These are phyloP conservation scores for Boletus speciosus DNA, from an alignment of 768 basidiomycete species.

Conservation along the genomic window DNA sequence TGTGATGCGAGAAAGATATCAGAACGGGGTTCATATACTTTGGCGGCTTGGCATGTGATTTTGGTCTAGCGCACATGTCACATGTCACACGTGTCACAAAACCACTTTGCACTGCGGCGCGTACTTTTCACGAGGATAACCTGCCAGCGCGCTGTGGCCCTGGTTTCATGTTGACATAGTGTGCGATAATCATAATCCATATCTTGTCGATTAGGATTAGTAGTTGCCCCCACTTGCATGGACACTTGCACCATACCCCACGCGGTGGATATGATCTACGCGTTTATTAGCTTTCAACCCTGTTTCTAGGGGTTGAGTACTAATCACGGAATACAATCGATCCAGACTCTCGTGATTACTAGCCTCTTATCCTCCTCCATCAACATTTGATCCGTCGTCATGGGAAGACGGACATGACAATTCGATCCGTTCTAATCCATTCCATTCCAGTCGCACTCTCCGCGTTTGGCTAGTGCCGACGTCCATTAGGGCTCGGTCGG, in stretches of 20 bases:
- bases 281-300: background rate
- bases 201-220: background rate
- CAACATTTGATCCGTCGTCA: background rate
- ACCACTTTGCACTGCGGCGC: background rate
- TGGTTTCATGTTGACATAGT: background rate
- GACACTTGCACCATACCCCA: background rate
- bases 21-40: slow-evolving; percentile 29
- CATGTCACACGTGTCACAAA: slow-evolving; percentile 26
- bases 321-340: slow-evolving; percentile 8
- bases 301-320: slow-evolving; percentile 6
- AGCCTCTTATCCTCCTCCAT: background rate
- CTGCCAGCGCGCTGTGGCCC: background rate
- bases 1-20: slow-evolving; percentile 1
- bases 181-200: background rate
- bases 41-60: slow-evolving; percentile 25
- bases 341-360: no score
- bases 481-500: background rate
- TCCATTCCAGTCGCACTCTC: background rate
- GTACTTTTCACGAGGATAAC: slow-evolving; percentile 6
- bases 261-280: background rate
- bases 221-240: background rate
- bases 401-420: background rate
- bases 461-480: background rate
- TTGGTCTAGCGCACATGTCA: background rate
- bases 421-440: background rate